Conservation (phyloP, 169 alveolate species). For the Eimeria falciformis region DNA sequence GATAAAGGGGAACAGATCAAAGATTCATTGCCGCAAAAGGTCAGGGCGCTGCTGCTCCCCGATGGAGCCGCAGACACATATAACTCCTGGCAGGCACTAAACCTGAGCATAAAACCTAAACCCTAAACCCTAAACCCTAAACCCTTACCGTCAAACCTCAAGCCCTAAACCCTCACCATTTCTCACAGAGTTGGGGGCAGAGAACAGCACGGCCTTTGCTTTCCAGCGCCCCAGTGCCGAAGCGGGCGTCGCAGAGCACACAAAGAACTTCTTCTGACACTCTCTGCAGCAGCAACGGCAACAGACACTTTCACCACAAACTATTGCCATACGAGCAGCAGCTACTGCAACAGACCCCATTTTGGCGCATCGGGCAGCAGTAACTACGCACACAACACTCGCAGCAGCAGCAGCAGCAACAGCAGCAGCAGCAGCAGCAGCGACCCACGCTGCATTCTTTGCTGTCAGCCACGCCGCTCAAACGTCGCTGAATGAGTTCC, state of each 20-base stretch:
- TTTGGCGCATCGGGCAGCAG: too few relatives aligned
- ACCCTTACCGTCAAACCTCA: not conserved
- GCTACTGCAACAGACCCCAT: too few relatives aligned
- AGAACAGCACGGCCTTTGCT: constrained; percentile 41
- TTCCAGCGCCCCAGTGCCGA: constrained; percentile 66
- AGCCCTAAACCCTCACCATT: constrained; percentile 29
- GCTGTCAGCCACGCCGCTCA: constrained; percentile 31
- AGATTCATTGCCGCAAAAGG: constrained; percentile 53
- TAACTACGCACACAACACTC: not conserved
- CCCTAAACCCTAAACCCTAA: not conserved
- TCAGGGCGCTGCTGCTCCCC: constrained; percentile 61
- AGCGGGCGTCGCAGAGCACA: constrained; percentile 47
- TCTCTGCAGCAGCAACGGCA: constrained; percentile 55
- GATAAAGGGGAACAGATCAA: constrained; percentile 64
- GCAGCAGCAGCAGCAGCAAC: not conserved
- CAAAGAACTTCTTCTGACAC: constrained; percentile 66
- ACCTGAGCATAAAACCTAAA: constrained; percentile 29
- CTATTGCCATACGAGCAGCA: too few relatives aligned
- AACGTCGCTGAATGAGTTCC: constrained; percentile 41
- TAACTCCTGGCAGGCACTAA: constrained; percentile 47
- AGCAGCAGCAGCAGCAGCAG: not conserved
- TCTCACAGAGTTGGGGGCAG: constrained; percentile 62
- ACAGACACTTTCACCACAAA: too few relatives aligned
- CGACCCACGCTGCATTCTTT: constrained; percentile 39
- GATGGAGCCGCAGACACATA: constrained; percentile 61